Conservation (phyloP, 805 yeast genomes). For the Cyberlindnera xylosilytica region DNA sequence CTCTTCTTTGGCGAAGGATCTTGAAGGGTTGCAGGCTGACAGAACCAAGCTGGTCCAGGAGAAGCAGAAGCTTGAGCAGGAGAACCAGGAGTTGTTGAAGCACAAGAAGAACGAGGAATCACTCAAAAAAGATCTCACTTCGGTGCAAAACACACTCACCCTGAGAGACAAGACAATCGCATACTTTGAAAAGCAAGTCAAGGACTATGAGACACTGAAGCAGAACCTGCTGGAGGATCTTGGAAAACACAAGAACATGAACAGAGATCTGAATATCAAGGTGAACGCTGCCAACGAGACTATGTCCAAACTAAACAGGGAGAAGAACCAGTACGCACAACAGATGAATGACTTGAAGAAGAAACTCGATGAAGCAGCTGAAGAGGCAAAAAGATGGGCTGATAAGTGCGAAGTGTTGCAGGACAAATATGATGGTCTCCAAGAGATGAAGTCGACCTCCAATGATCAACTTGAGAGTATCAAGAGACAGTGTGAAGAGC, state of each 20-base stretch:
- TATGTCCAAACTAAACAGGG: constrained; percentile 31
- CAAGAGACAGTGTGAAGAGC: constrained; percentile 71
- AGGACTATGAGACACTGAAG: constrained; percentile 32
- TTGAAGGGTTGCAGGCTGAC: constrained; percentile 22
- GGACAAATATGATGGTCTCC: constrained; percentile 36
- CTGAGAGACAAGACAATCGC: constrained; percentile 37
- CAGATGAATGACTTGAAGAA: constrained; percentile 40
- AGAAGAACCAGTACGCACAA: constrained; percentile 32
- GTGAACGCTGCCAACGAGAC: constrained; percentile 32
- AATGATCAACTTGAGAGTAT: constrained; percentile 44
- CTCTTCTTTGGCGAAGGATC: constrained; percentile 14
- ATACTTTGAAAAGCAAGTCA: constrained; percentile 39
- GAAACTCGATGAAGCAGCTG: constrained; percentile 32
- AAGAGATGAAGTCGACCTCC: constrained; percentile 32
- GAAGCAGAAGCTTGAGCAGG: constrained; percentile 17
- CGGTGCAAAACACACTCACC: constrained; percentile 15
- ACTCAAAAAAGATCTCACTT: constrained; percentile 22
- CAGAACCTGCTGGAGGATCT: constrained; percentile 23
- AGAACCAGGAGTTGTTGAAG: constrained; percentile 18
- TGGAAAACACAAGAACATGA: constrained; percentile 23
- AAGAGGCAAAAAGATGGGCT: constrained; percentile 38
- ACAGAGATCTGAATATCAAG: constrained; percentile 28
- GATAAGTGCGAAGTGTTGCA: constrained; percentile 40
- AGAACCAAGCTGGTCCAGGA: constrained; percentile 24
- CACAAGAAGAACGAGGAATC: constrained; percentile 22